Percentiles rank a stretch among this genome's conserved stretches.
Evolutionary conservation across 75 land plant species (phyloP).

Genomic region (Pseudotsuga menziesii): DNA sequence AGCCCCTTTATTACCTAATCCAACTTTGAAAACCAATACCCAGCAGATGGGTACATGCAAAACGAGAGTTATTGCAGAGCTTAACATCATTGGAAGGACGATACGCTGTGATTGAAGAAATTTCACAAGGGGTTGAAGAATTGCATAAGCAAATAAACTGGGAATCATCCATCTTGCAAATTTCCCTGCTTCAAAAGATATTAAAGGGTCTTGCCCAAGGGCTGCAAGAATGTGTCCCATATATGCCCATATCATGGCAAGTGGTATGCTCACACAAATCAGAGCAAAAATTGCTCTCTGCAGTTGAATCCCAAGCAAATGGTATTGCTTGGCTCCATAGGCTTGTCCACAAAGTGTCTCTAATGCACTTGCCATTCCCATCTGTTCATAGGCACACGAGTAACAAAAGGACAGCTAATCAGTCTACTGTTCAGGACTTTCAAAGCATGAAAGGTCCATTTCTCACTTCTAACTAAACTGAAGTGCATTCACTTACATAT

Average conservation of each 20-base stretch:
- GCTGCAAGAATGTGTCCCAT: slow-evolving; percentile 39
- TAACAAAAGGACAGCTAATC: too few relatives aligned
- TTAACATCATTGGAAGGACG: slow-evolving; percentile 66
- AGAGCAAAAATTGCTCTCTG: slow-evolving; percentile 70
- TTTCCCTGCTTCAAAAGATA: slow-evolving; percentile 50
- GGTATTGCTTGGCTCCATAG: slow-evolving; percentile 81
- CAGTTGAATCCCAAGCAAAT: slow-evolving; percentile 60
- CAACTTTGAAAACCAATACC: slow-evolving; percentile 53
- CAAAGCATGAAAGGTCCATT: too few relatives aligned
- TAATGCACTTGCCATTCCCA: slow-evolving; percentile 7
- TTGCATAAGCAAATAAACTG: slow-evolving; percentile 51
- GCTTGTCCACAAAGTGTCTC: slow-evolving; percentile 91
- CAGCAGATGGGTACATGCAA: slow-evolving; percentile 64
- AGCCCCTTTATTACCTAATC: slow-evolving; percentile 72
- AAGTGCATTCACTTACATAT: too few relatives aligned
- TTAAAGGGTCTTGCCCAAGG: slow-evolving; percentile 57
- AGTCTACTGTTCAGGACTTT: too few relatives aligned
- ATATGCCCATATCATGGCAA: slow-evolving; percentile 64
- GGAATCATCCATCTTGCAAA: slow-evolving; percentile 72
- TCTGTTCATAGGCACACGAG: too few relatives aligned
- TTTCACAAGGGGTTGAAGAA: slow-evolving; percentile 55
- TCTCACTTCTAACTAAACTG: too few relatives aligned
- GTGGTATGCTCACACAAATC: slow-evolving; percentile 39
- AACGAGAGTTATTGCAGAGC: slow-evolving; percentile 35
- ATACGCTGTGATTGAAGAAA: slow-evolving; percentile 75